phyloP scores from a whole-genome alignment of 768 basidiomycete species.

The Calocera cornea region DNA sequence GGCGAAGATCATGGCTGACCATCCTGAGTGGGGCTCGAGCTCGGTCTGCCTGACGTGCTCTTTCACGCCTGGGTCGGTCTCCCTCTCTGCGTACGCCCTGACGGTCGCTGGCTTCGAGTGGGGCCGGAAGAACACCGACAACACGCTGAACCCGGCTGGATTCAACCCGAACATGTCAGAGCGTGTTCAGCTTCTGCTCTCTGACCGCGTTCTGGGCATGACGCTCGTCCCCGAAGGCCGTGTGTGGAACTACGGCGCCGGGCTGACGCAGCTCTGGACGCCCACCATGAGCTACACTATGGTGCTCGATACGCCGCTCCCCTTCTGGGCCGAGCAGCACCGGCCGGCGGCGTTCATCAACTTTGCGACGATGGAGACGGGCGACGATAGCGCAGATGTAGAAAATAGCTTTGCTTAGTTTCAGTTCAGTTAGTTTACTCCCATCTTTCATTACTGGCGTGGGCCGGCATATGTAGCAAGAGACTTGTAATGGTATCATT shows the following conservation, averaged over 20 bases:
- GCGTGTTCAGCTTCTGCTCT: slow-evolving; percentile 77
- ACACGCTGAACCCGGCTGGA: slow-evolving; percentile 69
- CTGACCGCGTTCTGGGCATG: slow-evolving; percentile 92
- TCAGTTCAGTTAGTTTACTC: not conserved
- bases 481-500: not conserved
- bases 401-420: slow-evolving; percentile 82
- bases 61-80: slow-evolving; percentile 96
- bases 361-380: slow-evolving; percentile 83
- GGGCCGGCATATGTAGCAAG: not conserved
- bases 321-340: slow-evolving; percentile 95
- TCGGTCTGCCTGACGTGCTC: slow-evolving; percentile 89
- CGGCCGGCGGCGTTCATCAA: slow-evolving; percentile 89
- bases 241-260: slow-evolving; percentile 95
- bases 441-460: not conserved
- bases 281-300: slow-evolving; percentile 68
- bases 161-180: slow-evolving; percentile 99
- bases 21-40: slow-evolving; percentile 87
- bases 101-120: slow-evolving; percentile 92
- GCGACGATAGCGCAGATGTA: slow-evolving; percentile 88
- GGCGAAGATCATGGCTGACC: slow-evolving; percentile 92
- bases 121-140: slow-evolving; percentile 88
- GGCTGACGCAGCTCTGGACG: slow-evolving; percentile 83
- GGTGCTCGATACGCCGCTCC: slow-evolving; percentile 78
- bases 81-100: slow-evolving; percentile 81
- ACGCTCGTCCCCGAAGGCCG: slow-evolving; percentile 87